These are phyloP conservation scores for Calocybe gangraenosa DNA, from an alignment of 768 basidiomycete species.

Conservation along the genomic window DNA sequence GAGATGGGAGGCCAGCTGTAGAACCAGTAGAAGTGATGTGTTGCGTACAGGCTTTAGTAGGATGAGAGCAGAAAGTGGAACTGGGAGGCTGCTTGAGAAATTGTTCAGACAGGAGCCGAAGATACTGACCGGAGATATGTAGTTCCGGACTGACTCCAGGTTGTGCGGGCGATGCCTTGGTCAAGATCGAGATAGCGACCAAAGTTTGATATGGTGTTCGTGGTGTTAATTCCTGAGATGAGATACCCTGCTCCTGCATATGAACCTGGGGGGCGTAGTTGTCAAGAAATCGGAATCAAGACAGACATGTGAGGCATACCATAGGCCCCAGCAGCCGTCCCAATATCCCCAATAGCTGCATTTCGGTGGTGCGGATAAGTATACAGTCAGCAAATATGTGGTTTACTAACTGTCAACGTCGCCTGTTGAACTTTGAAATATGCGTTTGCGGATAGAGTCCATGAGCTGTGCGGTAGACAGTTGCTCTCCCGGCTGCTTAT, in stretches of 20 bases:
- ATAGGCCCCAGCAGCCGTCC: conserved; percentile 54
- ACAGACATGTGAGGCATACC: conserved; percentile 36
- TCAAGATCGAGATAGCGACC: conserved; percentile 71
- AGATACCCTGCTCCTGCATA: conserved; percentile 65
- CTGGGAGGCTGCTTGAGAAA: background rate
- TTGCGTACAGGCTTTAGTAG: conserved; percentile 57
- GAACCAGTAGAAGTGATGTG: conserved; percentile 35
- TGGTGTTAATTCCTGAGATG: conserved; percentile 42
- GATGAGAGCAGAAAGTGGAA: conserved; percentile 63
- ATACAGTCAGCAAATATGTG: background rate
- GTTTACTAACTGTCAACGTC: conserved; percentile 47
- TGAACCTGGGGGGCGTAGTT: conserved; percentile 43
- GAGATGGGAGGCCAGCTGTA: conserved; percentile 26
- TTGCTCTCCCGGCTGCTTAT: conserved; percentile 45
- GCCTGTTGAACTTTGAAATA: conserved; percentile 57
- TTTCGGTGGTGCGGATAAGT: background rate
- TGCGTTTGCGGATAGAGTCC: conserved; percentile 47
- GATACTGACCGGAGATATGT: conserved; percentile 44
- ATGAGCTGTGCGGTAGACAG: conserved; percentile 42
- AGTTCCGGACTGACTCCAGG: conserved; percentile 52
- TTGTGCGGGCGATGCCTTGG: conserved; percentile 49
- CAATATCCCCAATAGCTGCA: conserved; percentile 51
- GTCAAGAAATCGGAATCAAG: background rate
- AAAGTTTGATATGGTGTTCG: conserved; percentile 41
- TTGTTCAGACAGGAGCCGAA: background rate